These are phyloP conservation scores for Beauveria sp. DNA, from an alignment of 2,329 filamentous ascomycete genomes.

Conservation along the genomic window DNA sequence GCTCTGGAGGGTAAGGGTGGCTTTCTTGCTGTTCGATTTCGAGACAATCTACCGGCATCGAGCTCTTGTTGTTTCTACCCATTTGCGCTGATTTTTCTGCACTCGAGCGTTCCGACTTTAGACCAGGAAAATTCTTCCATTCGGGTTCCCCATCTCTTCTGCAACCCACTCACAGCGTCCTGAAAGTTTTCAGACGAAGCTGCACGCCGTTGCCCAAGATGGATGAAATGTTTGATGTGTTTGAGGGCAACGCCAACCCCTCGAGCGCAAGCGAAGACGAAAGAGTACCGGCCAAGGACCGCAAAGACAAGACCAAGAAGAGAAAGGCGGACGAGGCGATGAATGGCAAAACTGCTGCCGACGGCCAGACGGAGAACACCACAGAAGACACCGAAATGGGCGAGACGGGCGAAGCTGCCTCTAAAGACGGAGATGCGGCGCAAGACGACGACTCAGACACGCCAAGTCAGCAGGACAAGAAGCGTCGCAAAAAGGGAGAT, in stretches of 20 bases:
- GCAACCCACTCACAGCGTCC: not conserved
- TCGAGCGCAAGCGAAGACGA: slow-evolving; percentile 37
- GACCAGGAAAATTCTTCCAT: not conserved
- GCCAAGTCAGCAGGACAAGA: slow-evolving; percentile 50
- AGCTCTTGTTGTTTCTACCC: not conserved
- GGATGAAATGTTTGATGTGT: slow-evolving; percentile 79
- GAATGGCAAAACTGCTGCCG: slow-evolving; percentile 40
- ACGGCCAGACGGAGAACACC: slow-evolving; percentile 5
- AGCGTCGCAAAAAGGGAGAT: slow-evolving; percentile 56
- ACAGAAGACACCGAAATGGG: slow-evolving; percentile 32
- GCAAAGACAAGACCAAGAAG: slow-evolving; percentile 67
- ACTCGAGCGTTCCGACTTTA: not conserved
- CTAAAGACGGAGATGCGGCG: slow-evolving; percentile 27
- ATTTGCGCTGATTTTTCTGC: not conserved
- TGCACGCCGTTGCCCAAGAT: slow-evolving; percentile 31
- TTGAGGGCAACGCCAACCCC: slow-evolving; percentile 52
- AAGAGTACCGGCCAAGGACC: slow-evolving; percentile 38
- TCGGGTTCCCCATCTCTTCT: not conserved
- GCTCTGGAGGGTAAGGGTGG: not conserved
- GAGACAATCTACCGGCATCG: not conserved
- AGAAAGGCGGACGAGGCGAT: slow-evolving; percentile 75
- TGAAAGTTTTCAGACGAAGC: not conserved
- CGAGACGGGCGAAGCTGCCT: slow-evolving; percentile 33
- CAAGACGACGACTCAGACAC: slow-evolving; percentile 34
- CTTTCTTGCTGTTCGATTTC: not conserved